Base-by-base conservation (phyloP, 1,284 basidiomycete species). In the Ganoderma sinense region DNA sequence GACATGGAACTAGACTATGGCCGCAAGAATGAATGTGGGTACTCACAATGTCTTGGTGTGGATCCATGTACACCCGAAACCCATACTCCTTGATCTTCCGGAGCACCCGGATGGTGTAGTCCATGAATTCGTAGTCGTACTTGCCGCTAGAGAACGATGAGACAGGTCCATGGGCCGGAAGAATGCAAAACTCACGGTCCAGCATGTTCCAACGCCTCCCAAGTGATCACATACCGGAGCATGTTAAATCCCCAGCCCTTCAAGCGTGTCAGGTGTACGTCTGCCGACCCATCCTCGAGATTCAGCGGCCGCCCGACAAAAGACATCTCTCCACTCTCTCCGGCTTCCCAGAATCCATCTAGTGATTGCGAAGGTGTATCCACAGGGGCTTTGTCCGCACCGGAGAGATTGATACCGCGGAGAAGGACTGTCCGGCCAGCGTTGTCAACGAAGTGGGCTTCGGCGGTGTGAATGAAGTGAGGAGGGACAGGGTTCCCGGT, bases 61-160 rank as follows among this genome's bases (percentile, higher is more conserved):
- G 97, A 79, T 99, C 97, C 87, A 99, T 92, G 81, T 91, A 98
- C 6, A 99, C 89, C 74, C 89, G 90, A 82, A 99, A 99, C n/a
- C 97, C 97, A 78, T 94, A 94, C 68, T 96, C 91, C 78, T 97
- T 97, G 84, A 96, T 96, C 81, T 97, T 97, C 56, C 89, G 87
- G 20, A 99, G 85, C 0, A 98, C 94, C 23, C 88, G 88, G 29
- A 99, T 87, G 4, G 93, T 94, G 77, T 99, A 99, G 76, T 97
- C 94, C 85, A 99, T 96, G 80, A 93, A 99, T 51, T 94, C 94
- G 69, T 91, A 85, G 79, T 99, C 97, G 78, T 97, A 98, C 77
- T 92, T 91, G 43, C 96, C 94, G 8, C 96, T 97, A 74, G 10
- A 40, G 26, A 20, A 3, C 33, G 8, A n/a, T 70, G 61, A 69